A percentile compares a stretch with the other conserved stretches of the same genome.
phyloP scores from a whole-genome alignment of 1,284 basidiomycete species.

The Leccinum subrobustum region DNA sequence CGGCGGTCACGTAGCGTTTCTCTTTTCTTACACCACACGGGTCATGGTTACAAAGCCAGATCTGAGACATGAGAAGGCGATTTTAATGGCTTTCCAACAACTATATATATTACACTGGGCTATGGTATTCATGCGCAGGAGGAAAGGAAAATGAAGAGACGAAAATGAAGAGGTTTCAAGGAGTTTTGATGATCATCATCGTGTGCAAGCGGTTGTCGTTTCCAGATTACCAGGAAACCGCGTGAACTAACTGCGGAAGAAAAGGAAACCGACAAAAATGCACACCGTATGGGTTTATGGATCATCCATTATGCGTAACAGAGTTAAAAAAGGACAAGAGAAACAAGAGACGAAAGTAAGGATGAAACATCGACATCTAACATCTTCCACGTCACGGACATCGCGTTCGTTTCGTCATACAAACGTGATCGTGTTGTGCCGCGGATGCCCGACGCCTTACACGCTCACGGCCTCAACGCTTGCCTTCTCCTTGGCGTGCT shows the following conservation, averaged over 20 bases:
- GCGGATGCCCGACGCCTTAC: background rate
- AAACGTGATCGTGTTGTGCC: background rate
- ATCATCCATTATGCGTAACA: conserved; percentile 3
- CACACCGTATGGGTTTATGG: background rate
- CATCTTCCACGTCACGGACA: background rate
- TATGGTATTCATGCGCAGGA: background rate
- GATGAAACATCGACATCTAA: background rate
- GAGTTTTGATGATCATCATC: background rate
- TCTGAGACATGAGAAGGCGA: no score
- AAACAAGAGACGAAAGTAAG: background rate
- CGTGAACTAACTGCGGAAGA: background rate
- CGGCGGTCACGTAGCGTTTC: background rate
- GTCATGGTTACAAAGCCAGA: no score
- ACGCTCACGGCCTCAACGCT: conserved; percentile 11
- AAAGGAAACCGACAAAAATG: background rate
- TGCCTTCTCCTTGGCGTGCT: conserved; percentile 13
- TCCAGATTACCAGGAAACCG: background rate
- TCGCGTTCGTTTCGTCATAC: background rate
- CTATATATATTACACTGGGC: background rate
- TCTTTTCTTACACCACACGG: background rate
- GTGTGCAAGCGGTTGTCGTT: background rate
- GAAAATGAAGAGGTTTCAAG: background rate
- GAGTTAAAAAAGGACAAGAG: background rate
- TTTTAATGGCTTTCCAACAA: background rate
- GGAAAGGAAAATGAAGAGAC: background rate